Evolutionary conservation across 2,329 filamentous ascomycete genomes (phyloP), one percentile per base, ranked within the genome.

Genomic region (Fusarium cicatricum): DNA sequence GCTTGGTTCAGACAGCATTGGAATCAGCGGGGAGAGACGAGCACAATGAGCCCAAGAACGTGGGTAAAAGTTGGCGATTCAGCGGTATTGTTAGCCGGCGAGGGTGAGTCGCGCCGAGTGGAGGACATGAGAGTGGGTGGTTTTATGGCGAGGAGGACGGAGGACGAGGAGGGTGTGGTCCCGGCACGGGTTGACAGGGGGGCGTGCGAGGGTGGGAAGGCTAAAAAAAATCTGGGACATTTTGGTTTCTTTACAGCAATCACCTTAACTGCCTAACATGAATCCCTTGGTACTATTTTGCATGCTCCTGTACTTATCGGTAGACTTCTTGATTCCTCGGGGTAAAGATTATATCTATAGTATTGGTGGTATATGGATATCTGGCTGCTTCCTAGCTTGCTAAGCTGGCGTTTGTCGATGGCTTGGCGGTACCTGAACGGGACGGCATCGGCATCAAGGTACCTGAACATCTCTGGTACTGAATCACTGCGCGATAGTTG

Each of bases 41-140:
- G 76, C 77, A 79, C 69, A 87, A 87, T 69, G 82, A 90, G 87
- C 84, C 84, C 81, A 87, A 86, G 80, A 82, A 90, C 75, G 78
- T 75, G 70, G 75, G 74, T 72, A 66, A 76, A 77, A 42, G 53
- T 23, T 46, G 52, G 19, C 44, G 49, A 51, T 58, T 29, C 38
- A 72, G 67, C 70, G 65, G 69, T 65, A 69, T 69, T 67, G 61
- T 62, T 61, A 67, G 61, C 51, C 67, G 66, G 66, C 71, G 68
- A 70, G 67, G 65, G 71, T 72, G 70, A 44, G 57, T 68, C 58
- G 60, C 66, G 70, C 69, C 64, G 70, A 68, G 70, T 69, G 70
- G 65, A 69, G 69, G 45, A 41, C 66, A 66, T 66, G 64, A 67
- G 63, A 69, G 66, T 67, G 66, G 70, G 65, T 70, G 64, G 60